Evolutionary conservation across 2,329 filamentous ascomycete genomes (phyloP).

Genomic region (Ophiosphaerella narmari): DNA sequence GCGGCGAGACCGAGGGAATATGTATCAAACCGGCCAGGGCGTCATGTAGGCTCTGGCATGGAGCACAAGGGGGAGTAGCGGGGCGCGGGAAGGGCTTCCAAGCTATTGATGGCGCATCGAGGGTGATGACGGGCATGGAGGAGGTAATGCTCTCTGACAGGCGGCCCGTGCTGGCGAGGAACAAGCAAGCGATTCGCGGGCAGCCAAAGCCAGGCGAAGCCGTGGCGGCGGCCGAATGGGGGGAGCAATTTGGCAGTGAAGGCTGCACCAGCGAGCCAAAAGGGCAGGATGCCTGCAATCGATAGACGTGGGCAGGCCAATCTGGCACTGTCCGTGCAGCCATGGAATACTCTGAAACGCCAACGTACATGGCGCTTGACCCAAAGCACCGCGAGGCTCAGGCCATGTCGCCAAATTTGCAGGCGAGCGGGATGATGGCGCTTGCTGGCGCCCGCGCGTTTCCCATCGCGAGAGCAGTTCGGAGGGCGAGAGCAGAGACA

Average conservation of each 20-base stretch:
- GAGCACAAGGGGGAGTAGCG: slow-evolving; percentile 12
- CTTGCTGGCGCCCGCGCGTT: slow-evolving; percentile 5
- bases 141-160: background rate
- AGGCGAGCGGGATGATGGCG: background rate
- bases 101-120: slow-evolving; percentile 29
- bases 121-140: slow-evolving; percentile 15
- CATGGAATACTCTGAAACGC: slow-evolving; percentile 15
- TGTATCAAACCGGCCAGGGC: slow-evolving; percentile 34
- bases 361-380: slow-evolving; percentile 1
- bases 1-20: slow-evolving; percentile 26
- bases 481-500: slow-evolving; percentile 5
- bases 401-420: slow-evolving; percentile 1
- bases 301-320: slow-evolving; percentile 9
- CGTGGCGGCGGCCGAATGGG: background rate
- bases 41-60: slow-evolving; percentile 21
- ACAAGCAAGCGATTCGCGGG: slow-evolving; percentile 1
- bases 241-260: background rate
- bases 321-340: background rate
- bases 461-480: background rate
- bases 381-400: background rate
- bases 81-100: slow-evolving; percentile 11
- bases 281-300: slow-evolving; percentile 13
- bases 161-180: background rate
- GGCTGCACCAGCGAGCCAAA: slow-evolving; percentile 14
- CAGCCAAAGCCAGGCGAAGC: background rate